Evolutionary conservation across 306 rosid genomes (phyloP).

Genomic region (Argentina anserina): DNA sequence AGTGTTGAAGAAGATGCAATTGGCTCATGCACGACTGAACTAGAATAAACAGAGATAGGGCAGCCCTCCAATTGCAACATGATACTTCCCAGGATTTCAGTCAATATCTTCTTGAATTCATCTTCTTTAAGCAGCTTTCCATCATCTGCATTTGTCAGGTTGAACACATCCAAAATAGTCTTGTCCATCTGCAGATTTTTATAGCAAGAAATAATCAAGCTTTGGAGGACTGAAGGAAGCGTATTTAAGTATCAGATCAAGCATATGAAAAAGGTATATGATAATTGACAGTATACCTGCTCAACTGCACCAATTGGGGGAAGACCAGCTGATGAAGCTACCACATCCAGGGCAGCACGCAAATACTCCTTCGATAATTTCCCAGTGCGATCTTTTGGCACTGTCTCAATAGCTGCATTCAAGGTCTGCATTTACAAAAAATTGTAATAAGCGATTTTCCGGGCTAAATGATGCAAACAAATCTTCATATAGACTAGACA

Average conservation of each 20-base stretch:
- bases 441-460: not conserved
- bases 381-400: conserved; percentile 69
- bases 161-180: conserved; percentile 45
- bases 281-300: conserved; percentile 44
- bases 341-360: conserved; percentile 52
- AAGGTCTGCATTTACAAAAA: conserved; percentile 45
- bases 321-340: conserved; percentile 76
- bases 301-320: conserved; percentile 84
- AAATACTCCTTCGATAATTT: conserved; percentile 65
- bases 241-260: not conserved
- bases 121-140: conserved; percentile 64
- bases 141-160: conserved; percentile 55
- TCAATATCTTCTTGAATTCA: conserved; percentile 73
- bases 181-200: conserved; percentile 66
- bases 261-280: not conserved
- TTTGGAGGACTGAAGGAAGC: not conserved
- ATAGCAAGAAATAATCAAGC: not conserved
- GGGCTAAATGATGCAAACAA: not conserved
- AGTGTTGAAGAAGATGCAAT: conserved; percentile 66
- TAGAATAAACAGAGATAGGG: conserved; percentile 66
- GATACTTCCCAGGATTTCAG: conserved; percentile 57
- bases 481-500: not conserved
- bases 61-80: conserved; percentile 78
- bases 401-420: conserved; percentile 51
- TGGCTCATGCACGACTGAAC: conserved; percentile 90